These are phyloP conservation scores for Pelargonium myrrhifolium DNA, from an alignment of 441 rosid genomes.

Conservation along the genomic window DNA sequence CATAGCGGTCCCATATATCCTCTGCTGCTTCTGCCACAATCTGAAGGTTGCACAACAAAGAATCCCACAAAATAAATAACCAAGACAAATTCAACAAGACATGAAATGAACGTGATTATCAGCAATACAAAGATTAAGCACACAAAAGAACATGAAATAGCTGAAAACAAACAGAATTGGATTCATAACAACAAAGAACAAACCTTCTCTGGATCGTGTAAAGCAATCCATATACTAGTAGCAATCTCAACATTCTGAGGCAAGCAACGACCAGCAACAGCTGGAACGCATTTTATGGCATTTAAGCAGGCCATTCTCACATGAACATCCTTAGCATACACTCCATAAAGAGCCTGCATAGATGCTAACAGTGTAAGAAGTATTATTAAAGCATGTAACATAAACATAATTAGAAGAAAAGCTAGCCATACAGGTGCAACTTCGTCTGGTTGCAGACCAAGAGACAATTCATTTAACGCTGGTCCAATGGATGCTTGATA, in stretches of 20 bases:
- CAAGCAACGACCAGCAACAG: slow-evolving; percentile 63
- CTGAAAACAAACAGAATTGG: background rate
- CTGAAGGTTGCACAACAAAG: slow-evolving; percentile 33
- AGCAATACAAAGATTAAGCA: background rate
- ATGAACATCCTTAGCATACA: slow-evolving; percentile 89
- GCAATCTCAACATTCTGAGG: slow-evolving; percentile 75
- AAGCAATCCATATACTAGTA: slow-evolving; percentile 88
- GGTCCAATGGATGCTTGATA: slow-evolving; percentile 80
- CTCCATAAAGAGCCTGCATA: slow-evolving; percentile 74
- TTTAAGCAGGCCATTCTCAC: slow-evolving; percentile 97
- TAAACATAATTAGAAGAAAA: slow-evolving; percentile 15
- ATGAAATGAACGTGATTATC: slow-evolving; percentile 15
- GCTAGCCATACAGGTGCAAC: slow-evolving; percentile 54
- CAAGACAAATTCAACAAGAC: slow-evolving; percentile 3
- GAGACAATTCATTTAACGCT: slow-evolving; percentile 91
- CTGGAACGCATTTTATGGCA: slow-evolving; percentile 92
- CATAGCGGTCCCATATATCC: slow-evolving; percentile 97
- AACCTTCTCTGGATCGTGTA: slow-evolving; percentile 98
- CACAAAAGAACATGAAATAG: background rate
- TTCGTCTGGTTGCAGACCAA: slow-evolving; percentile 79
- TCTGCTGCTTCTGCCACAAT: slow-evolving; percentile 87
- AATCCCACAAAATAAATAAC: background rate
- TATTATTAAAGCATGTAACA: slow-evolving; percentile 8
- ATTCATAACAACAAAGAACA: slow-evolving; percentile 12
- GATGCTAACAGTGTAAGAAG: slow-evolving; percentile 7